phyloP scores from a whole-genome alignment of 208 protist species.

The Acanthamoeba lenticulata region DNA sequence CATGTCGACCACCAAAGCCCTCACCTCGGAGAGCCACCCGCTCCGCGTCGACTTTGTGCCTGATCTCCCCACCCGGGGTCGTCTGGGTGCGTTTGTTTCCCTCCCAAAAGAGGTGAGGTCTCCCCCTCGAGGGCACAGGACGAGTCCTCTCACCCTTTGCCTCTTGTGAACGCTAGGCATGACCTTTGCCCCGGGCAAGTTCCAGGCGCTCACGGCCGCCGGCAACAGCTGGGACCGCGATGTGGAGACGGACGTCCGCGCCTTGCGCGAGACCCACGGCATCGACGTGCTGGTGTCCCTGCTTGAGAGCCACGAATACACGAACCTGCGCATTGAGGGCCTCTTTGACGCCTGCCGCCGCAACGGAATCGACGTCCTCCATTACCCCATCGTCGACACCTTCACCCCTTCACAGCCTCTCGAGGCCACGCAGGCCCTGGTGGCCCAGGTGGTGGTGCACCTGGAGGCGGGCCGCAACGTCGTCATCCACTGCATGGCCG shows the following conservation, averaged over 20 bases:
- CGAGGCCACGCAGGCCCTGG: not conserved
- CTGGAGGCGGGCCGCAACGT: conserved; percentile 19
- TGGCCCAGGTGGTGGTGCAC: not conserved
- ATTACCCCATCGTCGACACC: not conserved
- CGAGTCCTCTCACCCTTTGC: too few relatives aligned
- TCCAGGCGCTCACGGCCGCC: not conserved
- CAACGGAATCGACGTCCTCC: not conserved
- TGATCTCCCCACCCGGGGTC: too few relatives aligned
- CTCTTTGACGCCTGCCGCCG: not conserved
- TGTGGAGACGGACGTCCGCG: not conserved
- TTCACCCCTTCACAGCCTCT: not conserved
- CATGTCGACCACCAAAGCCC: not conserved
- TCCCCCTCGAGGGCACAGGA: too few relatives aligned
- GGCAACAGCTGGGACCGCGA: conserved; percentile 21
- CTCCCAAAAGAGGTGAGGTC: too few relatives aligned
- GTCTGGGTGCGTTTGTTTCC: too few relatives aligned
- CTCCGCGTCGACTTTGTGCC: too few relatives aligned
- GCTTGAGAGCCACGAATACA: not conserved
- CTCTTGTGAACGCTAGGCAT: too few relatives aligned
- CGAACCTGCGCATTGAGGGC: not conserved
- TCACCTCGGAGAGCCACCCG: too few relatives aligned
- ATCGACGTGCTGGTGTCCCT: conserved; percentile 21
- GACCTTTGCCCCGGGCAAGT: conserved; percentile 11
- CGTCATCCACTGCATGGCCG: not conserved
- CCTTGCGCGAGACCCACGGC: not conserved